Evolutionary conservation across 2,329 filamentous ascomycete species (phyloP), one percentile per base, ranked within the genome.

Genomic region (Thermothelomyces thermophilus): DNA sequence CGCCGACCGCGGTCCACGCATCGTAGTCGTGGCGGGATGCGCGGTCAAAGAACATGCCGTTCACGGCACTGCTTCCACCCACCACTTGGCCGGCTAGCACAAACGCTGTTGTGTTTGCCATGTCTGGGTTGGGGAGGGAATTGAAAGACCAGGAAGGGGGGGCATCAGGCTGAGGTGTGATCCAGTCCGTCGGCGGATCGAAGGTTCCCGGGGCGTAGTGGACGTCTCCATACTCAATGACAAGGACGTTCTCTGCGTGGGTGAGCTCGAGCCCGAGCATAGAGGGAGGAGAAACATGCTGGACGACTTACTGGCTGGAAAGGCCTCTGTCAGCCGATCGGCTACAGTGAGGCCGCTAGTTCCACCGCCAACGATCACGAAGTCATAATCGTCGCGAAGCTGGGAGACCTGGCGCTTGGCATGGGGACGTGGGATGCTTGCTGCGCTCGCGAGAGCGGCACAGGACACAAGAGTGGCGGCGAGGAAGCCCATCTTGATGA

Each of bases 21-120:
- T 70, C 62, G 43, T 66, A 66, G 56, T 70, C 67, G 49, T 58
- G 57, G 13, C 61, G 62, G 3, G 64, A 64, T 2, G 62, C 63
- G 14, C 68, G 63, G 50, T 70, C 66, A 45, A 69, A 66, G 57
- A 68, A 65, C 62, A 66, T 64, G 6, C 67, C 67, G 46, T 70
- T 70, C 43, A 67, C 56, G 24, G 66, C 60, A 4, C 66, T 68
- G 42, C 64, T 62, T 31, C 68, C 68, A 5, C 68, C 68, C 2
- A 70, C 59, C 8, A 61, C 63, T 52, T 63, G 63, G 6, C 66
- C 67, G 16, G 64, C 63, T 8, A 60, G 52, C 8, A 68, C 55
- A 2, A 52, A 52, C 8, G 61, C 63, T 4, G 56, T 47, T 35
- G 52, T 53, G 54, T 63, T 63, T 42, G 60, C 61, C 43, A 66